Evolutionary conservation across 2,329 filamentous ascomycete species (phyloP), one percentile per base, ranked within the genome.

Genomic region (Capronia epimyces): DNA sequence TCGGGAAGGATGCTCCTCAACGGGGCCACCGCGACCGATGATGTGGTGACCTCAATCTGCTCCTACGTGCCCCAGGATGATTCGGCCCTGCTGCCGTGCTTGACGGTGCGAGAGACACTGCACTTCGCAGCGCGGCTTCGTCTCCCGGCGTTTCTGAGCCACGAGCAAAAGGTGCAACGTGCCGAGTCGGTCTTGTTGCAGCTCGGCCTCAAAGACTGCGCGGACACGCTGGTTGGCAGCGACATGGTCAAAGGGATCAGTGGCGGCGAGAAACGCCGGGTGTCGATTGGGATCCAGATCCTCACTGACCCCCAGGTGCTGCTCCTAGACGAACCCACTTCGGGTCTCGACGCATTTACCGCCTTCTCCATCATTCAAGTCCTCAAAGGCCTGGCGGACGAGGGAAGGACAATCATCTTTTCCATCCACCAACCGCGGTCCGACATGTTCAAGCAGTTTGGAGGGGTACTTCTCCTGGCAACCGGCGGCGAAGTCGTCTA

Each of bases 61-160:
- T 44, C 82, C 42, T 94, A 89, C 63, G 88, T 94, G 16, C 89
- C 94, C 70, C 89, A 95, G 66, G 87, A 94, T 58, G 89, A 95
- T 71, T 83, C 86, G 1, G 77, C 80, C 0, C 75, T 94, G 7
- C 84, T 91, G 44, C 88, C 88, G 2, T 84, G 84, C 0, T 72
- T 94, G 56, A 94, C 88, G 0, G 87, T 91, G 8, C 75, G 79
- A 21, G 89, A 94, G 71, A 94, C 88, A 0, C 70, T 95, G 53
- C 71, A 82, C 55, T 94, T 94, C 66, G 84, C 87, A 0, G 86
- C 87, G 0, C 78, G 84, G 24, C 77, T 94, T 2, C 69, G 82
- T 53, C 61, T 84, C 60, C 67, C 78, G 0, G 75, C 71, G 16
- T 71, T 72, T 3, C 69, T 81, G 31, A 71, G 68, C 56, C 79